phyloP scores from a whole-genome alignment of 345 rosid genomes.

The Litchi chinensis region DNA sequence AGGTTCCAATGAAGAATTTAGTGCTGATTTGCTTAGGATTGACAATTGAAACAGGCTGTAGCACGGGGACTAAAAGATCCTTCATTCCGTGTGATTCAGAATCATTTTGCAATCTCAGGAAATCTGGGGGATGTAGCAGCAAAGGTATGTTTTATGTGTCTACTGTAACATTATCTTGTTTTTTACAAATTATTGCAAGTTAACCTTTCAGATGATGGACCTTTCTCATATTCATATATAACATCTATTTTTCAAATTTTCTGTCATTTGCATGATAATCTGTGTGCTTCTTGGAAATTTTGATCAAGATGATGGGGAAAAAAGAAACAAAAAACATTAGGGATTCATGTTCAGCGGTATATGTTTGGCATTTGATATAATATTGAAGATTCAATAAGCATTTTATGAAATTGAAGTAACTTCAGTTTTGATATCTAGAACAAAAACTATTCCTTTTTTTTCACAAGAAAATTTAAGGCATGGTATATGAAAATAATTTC shows the following conservation, averaged over 20 bases:
- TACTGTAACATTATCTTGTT: neutral
- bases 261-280: neutral
- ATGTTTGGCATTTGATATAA: neutral
- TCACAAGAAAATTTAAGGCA: neutral
- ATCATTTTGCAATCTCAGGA: constrained; percentile 83
- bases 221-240: neutral
- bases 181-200: neutral
- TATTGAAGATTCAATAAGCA: neutral
- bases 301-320: neutral
- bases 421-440: neutral
- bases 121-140: constrained; percentile 97
- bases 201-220: neutral
- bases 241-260: neutral
- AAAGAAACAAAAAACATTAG: neutral
- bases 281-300: neutral
- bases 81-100: constrained; percentile 90
- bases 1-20: neutral
- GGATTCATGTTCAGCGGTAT: neutral
- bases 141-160: constrained; percentile 54
- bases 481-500: neutral
- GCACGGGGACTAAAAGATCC: constrained; percentile 97
- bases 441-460: neutral
- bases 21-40: constrained; percentile 9
- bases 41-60: constrained; percentile 62
- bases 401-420: neutral